Evolutionary conservation across 73 alveolate species (phyloP), one percentile per base, ranked within the genome.

Genomic region (Symbiodinium pilosum): DNA sequence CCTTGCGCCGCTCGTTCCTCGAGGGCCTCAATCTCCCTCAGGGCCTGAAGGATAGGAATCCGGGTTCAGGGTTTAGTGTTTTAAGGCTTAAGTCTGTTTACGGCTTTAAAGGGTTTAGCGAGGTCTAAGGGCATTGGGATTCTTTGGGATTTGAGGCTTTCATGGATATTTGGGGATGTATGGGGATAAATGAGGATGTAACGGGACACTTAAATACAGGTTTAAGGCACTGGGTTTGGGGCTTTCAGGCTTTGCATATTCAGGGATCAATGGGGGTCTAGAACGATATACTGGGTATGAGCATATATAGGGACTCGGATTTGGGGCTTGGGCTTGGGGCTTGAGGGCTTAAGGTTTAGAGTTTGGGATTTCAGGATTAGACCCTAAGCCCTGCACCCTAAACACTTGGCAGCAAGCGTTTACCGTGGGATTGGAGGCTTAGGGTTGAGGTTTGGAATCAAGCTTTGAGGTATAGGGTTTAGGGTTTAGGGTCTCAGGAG

Each of bases 1-100:
- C 95, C 95, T 88, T 56, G 86, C 51, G 95, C 71, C 69, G 69
- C 71, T n/a, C 95, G 85, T 21, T 88, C 95, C 75, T 88, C 95
- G 11, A 88, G 69, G 34, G 95, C 95, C 71, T 88, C 95, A 18
- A 88, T 88, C 95, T 88, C 95, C 21, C 95, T 85, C 41, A 88
- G n/a, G 28, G 73, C 95, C 95, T 88, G 36, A 56, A 34, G 7
- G 75, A 11, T 7, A 16, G 75, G 32, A 34, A 56, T 18, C 6
- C 36, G 77, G 77, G 39, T 24, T 59, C 32, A 18, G 77, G 77
- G 39, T 20, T 59, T 59, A 24, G 77, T n/a, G 28, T 59, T 59
- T 4, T 20, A 28, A 36, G n/a, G 32, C 21, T 56, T 56, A 56
- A 32, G 73, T 12, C 21, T 64, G 77, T 1, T 20, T 18, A 1